A percentile compares a stretch with the other conserved stretches of the same genome.
These are phyloP conservation scores for Elsinoe arachidis DNA, from an alignment of 2,329 filamentous ascomycete species.

Conservation along the genomic window DNA sequence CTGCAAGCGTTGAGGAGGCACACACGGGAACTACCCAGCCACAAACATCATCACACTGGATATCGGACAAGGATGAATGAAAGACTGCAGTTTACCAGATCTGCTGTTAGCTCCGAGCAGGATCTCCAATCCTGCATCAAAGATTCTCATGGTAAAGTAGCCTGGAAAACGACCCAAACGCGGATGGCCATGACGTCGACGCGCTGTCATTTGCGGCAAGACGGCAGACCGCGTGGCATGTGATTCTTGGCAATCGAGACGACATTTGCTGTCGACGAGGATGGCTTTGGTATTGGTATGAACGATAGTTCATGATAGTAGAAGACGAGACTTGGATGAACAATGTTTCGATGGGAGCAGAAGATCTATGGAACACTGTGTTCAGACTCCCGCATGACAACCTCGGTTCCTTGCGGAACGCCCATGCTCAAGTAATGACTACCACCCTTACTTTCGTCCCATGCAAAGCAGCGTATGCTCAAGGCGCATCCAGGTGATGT, in stretches of 20 bases:
- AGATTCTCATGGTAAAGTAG: background rate
- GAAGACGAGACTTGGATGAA: too few relatives aligned
- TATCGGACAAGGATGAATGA: background rate
- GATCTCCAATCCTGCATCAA: background rate
- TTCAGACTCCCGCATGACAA: too few relatives aligned
- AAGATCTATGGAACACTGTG: too few relatives aligned
- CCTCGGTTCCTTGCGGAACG: too few relatives aligned
- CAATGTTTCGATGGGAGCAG: too few relatives aligned
- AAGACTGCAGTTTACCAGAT: background rate
- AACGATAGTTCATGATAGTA: too few relatives aligned
- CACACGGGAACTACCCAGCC: background rate
- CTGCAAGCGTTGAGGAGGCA: background rate
- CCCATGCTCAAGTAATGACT: too few relatives aligned
- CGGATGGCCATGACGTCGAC: background rate
- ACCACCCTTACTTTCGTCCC: too few relatives aligned
- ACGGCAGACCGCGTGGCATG: background rate
- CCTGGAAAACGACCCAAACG: background rate
- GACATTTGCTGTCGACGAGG: too few relatives aligned
- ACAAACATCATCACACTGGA: background rate
- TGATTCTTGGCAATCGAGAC: constrained; percentile 24
- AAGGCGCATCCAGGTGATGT: too few relatives aligned
- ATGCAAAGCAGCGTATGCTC: too few relatives aligned
- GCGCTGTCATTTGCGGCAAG: background rate
- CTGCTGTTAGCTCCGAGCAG: background rate
- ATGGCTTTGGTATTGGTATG: too few relatives aligned